A percentile compares a stretch with the other conserved stretches of the same genome.
Evolutionary conservation across 2,329 filamentous ascomycete species (phyloP).

Genomic region (Penicillium sp.): DNA sequence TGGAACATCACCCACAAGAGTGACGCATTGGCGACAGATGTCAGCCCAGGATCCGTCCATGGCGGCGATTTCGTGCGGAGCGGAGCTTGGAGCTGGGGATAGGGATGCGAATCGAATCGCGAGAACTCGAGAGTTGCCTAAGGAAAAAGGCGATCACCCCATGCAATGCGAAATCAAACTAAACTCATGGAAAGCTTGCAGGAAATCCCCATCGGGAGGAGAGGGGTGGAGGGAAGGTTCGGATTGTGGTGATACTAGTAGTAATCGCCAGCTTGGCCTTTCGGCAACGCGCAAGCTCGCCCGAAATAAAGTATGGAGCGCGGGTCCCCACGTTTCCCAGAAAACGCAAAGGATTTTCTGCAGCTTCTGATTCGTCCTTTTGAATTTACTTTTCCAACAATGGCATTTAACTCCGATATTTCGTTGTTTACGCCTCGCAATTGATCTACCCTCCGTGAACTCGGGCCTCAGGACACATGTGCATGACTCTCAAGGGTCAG

Average conservation of each 20-base stretch:
- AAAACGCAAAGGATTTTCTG: conserved; percentile 1
- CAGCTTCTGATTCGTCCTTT: conserved; percentile 2
- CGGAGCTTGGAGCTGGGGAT: not conserved
- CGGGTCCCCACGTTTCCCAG: conserved; percentile 3
- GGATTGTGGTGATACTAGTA: conserved; percentile 4
- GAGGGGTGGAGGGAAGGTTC: not conserved
- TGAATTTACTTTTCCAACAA: not conserved
- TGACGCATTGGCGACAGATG: conserved; percentile 35
- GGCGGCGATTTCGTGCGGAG: conserved; percentile 6
- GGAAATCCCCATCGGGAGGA: not conserved
- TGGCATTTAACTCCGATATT: not conserved
- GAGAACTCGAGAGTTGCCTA: not conserved
- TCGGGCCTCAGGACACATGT: too few species aligned
- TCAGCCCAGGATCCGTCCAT: conserved; percentile 31
- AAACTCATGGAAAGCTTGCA: not conserved
- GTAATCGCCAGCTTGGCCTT: conserved; percentile 30
- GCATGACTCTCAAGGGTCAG: too few species aligned
- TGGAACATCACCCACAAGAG: conserved; percentile 30
- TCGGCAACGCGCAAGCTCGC: conserved; percentile 22
- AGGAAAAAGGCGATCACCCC: not conserved
- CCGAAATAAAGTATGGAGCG: conserved; percentile 15
- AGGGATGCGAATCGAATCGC: not conserved
- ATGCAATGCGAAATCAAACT: not conserved
- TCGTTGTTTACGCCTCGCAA: not conserved
- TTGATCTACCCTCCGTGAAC: not conserved